A percentile compares a stretch with the other conserved stretches of the same genome.
Evolutionary conservation across 306 rosid genomes (phyloP).

Genomic region (Echinosophora koreensis): DNA sequence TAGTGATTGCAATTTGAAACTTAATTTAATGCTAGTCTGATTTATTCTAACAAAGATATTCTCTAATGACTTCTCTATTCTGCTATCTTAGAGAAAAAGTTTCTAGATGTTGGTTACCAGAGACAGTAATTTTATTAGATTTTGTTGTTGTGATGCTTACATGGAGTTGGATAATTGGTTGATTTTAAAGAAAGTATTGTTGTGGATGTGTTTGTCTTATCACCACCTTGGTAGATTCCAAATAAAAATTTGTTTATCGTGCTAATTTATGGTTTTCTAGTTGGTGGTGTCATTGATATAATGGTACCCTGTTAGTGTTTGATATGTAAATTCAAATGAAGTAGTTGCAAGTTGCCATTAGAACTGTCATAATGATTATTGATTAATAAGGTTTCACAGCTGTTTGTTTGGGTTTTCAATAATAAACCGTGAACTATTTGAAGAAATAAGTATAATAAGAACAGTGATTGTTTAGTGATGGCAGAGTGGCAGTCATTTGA

Average conservation of each 20-base stretch:
- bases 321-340: not conserved
- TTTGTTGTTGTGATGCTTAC: not conserved
- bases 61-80: constrained; percentile 17
- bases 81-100: constrained; percentile 18
- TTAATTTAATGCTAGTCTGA: not conserved
- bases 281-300: not conserved
- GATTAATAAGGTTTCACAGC: not conserved
- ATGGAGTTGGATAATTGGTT: not conserved
- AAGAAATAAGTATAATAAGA: not conserved
- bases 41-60: not conserved
- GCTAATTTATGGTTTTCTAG: not conserved
- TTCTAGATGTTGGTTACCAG: not conserved
- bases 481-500: not conserved
- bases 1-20: not conserved
- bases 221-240: not conserved
- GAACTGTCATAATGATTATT: not conserved
- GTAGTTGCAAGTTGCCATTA: not conserved
- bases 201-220: not conserved
- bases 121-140: not conserved
- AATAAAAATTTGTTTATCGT: not conserved
- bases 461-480: constrained; percentile 7
- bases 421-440: not conserved
- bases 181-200: not conserved
- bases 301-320: not conserved
- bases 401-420: not conserved